These are phyloP conservation scores for Tuber umbilicatum DNA, from an alignment of 495 filamentous ascomycete species.

Conservation along the genomic window DNA sequence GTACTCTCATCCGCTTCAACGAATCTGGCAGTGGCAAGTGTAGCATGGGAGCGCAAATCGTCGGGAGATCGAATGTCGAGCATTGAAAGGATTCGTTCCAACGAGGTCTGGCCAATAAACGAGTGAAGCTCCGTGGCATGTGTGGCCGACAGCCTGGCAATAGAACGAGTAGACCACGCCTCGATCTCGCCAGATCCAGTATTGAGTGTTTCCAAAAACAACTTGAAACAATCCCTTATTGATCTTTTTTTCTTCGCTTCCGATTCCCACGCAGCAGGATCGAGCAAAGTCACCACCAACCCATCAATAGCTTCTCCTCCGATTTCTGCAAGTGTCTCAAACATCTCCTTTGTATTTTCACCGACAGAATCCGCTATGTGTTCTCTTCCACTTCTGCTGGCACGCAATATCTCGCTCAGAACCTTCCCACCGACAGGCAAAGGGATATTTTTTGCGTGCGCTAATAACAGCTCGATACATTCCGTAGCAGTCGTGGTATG, in stretches of 20 bases:
- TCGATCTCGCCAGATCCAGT: slow-evolving; percentile 56
- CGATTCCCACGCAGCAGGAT: slow-evolving; percentile 53
- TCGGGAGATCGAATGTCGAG: slow-evolving; percentile 55
- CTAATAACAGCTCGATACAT: slow-evolving; percentile 53
- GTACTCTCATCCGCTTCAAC: slow-evolving; percentile 53
- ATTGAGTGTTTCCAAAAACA: slow-evolving; percentile 60
- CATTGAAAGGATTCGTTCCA: slow-evolving; percentile 57
- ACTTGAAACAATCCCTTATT: slow-evolving; percentile 59
- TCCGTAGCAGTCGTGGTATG: slow-evolving; percentile 51
- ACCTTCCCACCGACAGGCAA: slow-evolving; percentile 52
- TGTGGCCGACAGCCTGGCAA: slow-evolving; percentile 57
- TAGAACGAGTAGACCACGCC: slow-evolving; percentile 55
- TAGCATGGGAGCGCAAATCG: slow-evolving; percentile 59
- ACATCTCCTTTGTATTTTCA: slow-evolving; percentile 50
- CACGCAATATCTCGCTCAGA: slow-evolving; percentile 54
- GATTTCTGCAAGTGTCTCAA: slow-evolving; percentile 54
- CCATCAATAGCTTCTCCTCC: slow-evolving; percentile 58
- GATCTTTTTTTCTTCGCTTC: slow-evolving; percentile 48
- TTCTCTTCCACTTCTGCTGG: slow-evolving; percentile 53
- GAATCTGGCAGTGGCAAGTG: slow-evolving; percentile 60
- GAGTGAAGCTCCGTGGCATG: slow-evolving; percentile 52
- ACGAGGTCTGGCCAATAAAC: slow-evolving; percentile 55
- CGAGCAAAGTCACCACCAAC: slow-evolving; percentile 53
- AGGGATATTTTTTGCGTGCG: slow-evolving; percentile 44
- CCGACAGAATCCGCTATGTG: slow-evolving; percentile 49